Percentiles rank a stretch among this genome's conserved stretches.
phyloP scores from a whole-genome alignment of 2,329 filamentous ascomycete species.

The Diaporthe australafricana region DNA sequence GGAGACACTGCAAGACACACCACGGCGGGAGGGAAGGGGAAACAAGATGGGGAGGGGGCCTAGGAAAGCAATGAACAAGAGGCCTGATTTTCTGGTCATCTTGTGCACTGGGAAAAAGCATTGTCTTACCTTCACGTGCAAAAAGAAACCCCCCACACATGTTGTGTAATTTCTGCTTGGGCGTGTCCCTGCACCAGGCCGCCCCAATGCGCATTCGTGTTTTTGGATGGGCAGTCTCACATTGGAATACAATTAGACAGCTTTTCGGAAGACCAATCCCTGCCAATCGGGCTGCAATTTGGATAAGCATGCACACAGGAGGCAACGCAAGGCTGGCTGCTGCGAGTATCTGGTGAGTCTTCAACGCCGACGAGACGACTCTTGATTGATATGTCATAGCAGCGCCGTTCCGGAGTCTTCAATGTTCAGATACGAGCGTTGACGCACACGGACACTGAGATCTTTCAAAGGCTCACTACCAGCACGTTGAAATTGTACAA shows the following conservation, averaged over 20 bases:
- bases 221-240: neutral
- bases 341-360: neutral
- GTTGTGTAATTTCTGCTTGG: conserved; percentile 17
- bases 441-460: neutral
- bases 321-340: neutral
- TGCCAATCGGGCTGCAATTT: neutral
- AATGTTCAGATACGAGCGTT: neutral
- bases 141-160: neutral
- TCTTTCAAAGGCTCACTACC: neutral
- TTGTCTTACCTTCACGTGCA: conserved; percentile 1
- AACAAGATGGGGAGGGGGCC: neutral
- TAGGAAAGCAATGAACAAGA: too few relatives aligned
- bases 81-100: neutral
- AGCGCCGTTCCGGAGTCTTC: neutral
- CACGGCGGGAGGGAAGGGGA: neutral
- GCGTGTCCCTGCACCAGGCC: neutral
- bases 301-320: neutral
- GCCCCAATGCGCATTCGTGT: neutral
- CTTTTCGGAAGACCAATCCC: neutral
- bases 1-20: neutral
- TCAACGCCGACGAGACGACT: neutral
- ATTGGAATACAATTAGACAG: neutral
- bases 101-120: neutral
- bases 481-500: neutral
- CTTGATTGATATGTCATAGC: too few relatives aligned